Evolutionary conservation across 1,284 basidiomycete species (phyloP), one percentile per base, ranked within the genome.

Genomic region (Melampsora americana): DNA sequence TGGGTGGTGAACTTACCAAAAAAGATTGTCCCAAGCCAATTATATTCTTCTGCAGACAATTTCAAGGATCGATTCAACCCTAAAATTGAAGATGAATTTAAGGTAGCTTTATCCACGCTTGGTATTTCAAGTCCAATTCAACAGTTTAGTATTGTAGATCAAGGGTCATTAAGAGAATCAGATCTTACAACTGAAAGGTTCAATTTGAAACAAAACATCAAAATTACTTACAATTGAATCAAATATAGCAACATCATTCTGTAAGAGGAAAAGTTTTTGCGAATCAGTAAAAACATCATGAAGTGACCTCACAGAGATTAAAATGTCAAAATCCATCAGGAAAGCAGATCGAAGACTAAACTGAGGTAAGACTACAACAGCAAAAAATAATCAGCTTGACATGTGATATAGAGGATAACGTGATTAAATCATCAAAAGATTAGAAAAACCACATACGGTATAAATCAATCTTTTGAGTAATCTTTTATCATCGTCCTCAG

Each of bases 21-120:
- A 66, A 66, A 66, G 65, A 39, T 66, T 2, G 65, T 42, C 14
- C 65, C 42, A 12, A 66, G 42, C 65, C 32, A 66, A 66, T 66
- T 66, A 48, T 66, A 66, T 32, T 66, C 28, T 32, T 46, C 42
- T 16, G 32, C 42, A 26, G 65, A 39, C 18, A 66, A 30, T 20
- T 46, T 20, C 7, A 46, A 23, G 46, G 32, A 42, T 46, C 23
- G 9, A 3, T 26, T 20, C 42, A 66, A 42, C 7, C 65, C 65
- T n/a, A 66, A 26, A 28, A 66, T 66, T 14, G 42, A 23, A 1
- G 65, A 28, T 39, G n/a, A 16, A 20, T 39, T 39, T 20, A 66
- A 59, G n/a, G 53, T 28, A 23, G 53, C n/a, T 59, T 59, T 59
- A 28, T 59, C 53, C 53, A 59, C 53, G 14, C 53, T 23, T 18